phyloP scores from a whole-genome alignment of 2,329 filamentous ascomycete genomes.

The Fusarium temperatum region DNA sequence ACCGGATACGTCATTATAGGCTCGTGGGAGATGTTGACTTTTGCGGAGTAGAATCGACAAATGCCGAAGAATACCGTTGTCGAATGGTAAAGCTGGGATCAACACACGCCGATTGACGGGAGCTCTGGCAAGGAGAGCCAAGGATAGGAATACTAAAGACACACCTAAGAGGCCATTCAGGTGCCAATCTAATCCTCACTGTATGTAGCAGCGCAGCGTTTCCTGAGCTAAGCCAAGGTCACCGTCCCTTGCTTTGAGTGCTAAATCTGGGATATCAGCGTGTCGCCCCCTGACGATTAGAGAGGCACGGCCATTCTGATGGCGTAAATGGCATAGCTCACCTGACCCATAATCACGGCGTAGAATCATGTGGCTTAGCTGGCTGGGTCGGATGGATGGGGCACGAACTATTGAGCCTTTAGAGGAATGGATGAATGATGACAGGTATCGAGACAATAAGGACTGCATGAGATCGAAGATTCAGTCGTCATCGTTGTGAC shows the following conservation, averaged over 20 bases:
- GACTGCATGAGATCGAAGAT: conserved; percentile 7
- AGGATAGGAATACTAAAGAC: conserved; percentile 4
- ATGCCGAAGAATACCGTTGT: conserved; percentile 29
- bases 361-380: conserved; percentile 42
- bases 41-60: conserved; percentile 19
- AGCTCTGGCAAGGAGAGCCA: conserved; percentile 18
- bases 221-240: conserved; percentile 18
- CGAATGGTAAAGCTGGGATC: conserved; percentile 30
- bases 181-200: neutral
- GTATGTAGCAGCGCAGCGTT: conserved; percentile 3
- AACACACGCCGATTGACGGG: conserved; percentile 33
- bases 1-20: conserved; percentile 28
- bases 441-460: neutral
- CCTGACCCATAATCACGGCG: conserved; percentile 43
- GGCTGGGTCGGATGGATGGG: conserved; percentile 23
- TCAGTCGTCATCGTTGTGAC: conserved; percentile 17
- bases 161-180: conserved; percentile 16
- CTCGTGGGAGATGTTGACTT: conserved; percentile 16
- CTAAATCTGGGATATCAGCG: conserved; percentile 28
- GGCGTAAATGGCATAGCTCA: conserved; percentile 44
- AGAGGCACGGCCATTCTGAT: conserved; percentile 33
- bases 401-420: conserved; percentile 1
- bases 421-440: conserved; percentile 17
- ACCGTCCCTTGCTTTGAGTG: conserved; percentile 29
- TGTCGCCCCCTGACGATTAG: conserved; percentile 29